Conservation (phyloP, 805 yeast genomes). For the Starmera amethionina region DNA sequence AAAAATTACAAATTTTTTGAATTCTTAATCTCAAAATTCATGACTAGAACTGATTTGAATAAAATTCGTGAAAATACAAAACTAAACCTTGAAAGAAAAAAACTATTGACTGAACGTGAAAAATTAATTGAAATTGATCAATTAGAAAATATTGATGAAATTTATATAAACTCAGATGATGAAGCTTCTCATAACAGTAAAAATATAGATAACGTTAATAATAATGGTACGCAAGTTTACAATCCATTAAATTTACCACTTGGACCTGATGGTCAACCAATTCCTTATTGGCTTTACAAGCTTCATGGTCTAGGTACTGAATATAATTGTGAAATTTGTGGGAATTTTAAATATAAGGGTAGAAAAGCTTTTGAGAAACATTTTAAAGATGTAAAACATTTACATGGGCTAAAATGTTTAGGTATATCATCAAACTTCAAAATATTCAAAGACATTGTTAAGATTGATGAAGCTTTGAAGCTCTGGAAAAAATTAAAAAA, state of each 20-base stretch:
- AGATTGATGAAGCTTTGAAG: slow-evolving; percentile 56
- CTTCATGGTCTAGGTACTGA: slow-evolving; percentile 72
- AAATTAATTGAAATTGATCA: slow-evolving; percentile 23
- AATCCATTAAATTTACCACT: slow-evolving; percentile 58
- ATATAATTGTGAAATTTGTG: slow-evolving; percentile 81
- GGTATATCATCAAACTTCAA: slow-evolving; percentile 49
- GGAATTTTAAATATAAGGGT: slow-evolving; percentile 64
- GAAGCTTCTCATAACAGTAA: slow-evolving; percentile 27
- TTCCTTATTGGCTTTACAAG: slow-evolving; percentile 90
- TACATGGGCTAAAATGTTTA: slow-evolving; percentile 60
- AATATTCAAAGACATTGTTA: slow-evolving; percentile 53
- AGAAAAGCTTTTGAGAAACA: slow-evolving; percentile 63
- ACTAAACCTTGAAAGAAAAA: slow-evolving; percentile 52
- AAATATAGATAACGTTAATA: slow-evolving; percentile 8
- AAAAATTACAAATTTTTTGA: slow-evolving; percentile 24
- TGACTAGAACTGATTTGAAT: slow-evolving; percentile 24
- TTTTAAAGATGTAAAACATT: slow-evolving; percentile 62
- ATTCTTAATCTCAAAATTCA: slow-evolving; percentile 27
- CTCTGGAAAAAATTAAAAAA: slow-evolving; percentile 40
- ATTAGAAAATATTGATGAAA: slow-evolving; percentile 17
- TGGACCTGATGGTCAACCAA: slow-evolving; percentile 86
- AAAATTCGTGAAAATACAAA: slow-evolving; percentile 38
- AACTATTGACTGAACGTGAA: slow-evolving; percentile 54
- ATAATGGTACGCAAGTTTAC: slow-evolving; percentile 10
- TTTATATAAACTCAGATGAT: slow-evolving; percentile 8